Conservation (phyloP, 176 grass and related monocot species). For the Saccharum spontaneum region DNA sequence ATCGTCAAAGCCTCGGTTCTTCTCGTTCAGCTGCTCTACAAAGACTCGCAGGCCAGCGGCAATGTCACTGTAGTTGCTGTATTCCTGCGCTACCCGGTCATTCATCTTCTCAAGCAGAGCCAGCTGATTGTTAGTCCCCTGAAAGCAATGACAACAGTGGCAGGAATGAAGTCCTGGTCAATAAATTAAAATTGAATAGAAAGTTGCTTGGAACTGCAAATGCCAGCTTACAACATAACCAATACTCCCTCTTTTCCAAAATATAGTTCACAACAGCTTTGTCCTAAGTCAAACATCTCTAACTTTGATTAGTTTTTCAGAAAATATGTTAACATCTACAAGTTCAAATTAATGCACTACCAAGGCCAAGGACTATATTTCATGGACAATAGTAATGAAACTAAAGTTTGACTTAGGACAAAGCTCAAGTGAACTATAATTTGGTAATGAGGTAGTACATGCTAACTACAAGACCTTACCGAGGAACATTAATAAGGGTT, state of each 20-base stretch:
- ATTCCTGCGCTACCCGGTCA: conserved; percentile 59
- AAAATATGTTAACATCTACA: neutral
- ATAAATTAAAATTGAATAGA: neutral
- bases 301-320: neutral
- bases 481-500: neutral
- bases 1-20: conserved; percentile 68
- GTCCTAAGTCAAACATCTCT: neutral
- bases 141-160: conserved; percentile 19
- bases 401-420: neutral
- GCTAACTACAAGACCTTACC: neutral
- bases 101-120: conserved; percentile 87
- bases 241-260: neutral
- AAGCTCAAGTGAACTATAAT: neutral
- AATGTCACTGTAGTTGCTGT: conserved; percentile 72
- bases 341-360: neutral
- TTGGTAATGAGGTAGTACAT: neutral
- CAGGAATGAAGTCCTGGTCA: neutral
- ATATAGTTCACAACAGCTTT: neutral
- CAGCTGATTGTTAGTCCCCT: conserved; percentile 87
- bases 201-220: neutral
- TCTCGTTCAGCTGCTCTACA: conserved; percentile 83
- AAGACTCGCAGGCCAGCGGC: conserved; percentile 88
- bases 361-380: neutral
- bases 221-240: neutral
- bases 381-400: neutral